These are phyloP conservation scores for Euphorbia tirucalli DNA, from an alignment of 345 rosid genomes.

Conservation along the genomic window DNA sequence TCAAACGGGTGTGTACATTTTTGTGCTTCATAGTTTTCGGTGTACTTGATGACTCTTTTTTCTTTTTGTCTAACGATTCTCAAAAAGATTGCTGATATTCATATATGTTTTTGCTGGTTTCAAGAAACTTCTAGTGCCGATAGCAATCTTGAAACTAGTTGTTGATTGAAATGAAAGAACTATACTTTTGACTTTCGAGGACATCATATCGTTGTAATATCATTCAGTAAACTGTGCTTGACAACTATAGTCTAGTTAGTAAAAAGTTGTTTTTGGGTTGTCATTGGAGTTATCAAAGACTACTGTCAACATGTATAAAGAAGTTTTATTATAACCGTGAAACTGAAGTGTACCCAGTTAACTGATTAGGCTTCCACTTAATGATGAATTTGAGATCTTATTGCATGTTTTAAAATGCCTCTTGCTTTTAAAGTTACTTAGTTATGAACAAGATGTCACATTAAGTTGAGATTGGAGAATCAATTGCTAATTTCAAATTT, in stretches of 20 bases:
- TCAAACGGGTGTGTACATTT: conserved; percentile 44
- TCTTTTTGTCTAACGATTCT: too few relatives aligned
- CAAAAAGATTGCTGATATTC: too few relatives aligned
- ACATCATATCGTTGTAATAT: background rate
- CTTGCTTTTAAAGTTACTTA: background rate
- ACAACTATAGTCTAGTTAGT: background rate
- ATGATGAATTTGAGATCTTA: background rate
- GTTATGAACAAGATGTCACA: background rate
- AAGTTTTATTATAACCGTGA: background rate
- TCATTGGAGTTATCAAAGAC: background rate
- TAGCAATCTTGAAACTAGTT: background rate
- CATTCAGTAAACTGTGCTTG: background rate
- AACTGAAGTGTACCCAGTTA: background rate
- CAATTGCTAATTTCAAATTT: background rate
- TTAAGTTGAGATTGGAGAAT: background rate
- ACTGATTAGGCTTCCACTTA: background rate
- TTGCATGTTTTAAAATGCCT: background rate
- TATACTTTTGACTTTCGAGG: background rate
- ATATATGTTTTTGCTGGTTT: background rate
- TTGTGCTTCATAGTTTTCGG: background rate
- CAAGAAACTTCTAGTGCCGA: background rate
- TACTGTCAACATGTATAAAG: background rate
- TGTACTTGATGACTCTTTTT: too few relatives aligned
- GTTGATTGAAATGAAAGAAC: background rate
- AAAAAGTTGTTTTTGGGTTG: background rate